These are phyloP conservation scores for Arachis stenosperma DNA, from an alignment of 306 rosid species.

Conservation along the genomic window DNA sequence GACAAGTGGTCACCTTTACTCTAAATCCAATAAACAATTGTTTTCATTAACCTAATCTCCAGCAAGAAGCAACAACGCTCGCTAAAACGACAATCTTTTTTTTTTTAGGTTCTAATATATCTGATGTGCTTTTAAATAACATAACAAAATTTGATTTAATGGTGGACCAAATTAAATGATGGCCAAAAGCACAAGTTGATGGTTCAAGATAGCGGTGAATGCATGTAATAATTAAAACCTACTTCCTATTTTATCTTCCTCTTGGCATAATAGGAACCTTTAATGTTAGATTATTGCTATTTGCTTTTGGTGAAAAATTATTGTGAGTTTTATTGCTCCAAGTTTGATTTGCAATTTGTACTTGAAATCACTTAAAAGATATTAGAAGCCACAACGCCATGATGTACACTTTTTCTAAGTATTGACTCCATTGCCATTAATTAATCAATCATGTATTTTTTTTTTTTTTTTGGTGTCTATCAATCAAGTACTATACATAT, in stretches of 20 bases:
- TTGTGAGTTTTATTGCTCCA: not conserved
- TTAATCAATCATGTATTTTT: not conserved
- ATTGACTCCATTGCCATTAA: slow-evolving; percentile 4
- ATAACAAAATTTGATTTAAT: too few species aligned
- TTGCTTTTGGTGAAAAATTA: not conserved
- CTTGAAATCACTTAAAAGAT: slow-evolving; percentile 23
- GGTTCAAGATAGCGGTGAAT: too few species aligned
- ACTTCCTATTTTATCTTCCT: not conserved
- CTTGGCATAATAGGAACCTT: slow-evolving; percentile 2
- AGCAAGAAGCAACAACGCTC: slow-evolving; percentile 52
- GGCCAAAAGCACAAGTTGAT: not conserved
- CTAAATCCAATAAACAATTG: slow-evolving; percentile 52
- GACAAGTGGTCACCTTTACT: slow-evolving; percentile 49
- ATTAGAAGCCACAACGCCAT: slow-evolving; percentile 21
- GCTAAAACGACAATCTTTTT: slow-evolving; percentile 22
- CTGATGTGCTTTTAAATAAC: too few species aligned
- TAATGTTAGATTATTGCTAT: slow-evolving; percentile 9
- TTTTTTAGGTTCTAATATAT: too few species aligned
- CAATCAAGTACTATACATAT: too few species aligned
- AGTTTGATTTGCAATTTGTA: slow-evolving; percentile 1
- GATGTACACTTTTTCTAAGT: slow-evolving; percentile 21
- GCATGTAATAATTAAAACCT: not conserved
- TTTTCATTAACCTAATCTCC: slow-evolving; percentile 63
- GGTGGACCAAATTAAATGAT: too few species aligned
- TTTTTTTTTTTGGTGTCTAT: too few species aligned